Base-by-base conservation (phyloP, 495 filamentous ascomycete genomes). In the Staphylotrichum longicolle region DNA sequence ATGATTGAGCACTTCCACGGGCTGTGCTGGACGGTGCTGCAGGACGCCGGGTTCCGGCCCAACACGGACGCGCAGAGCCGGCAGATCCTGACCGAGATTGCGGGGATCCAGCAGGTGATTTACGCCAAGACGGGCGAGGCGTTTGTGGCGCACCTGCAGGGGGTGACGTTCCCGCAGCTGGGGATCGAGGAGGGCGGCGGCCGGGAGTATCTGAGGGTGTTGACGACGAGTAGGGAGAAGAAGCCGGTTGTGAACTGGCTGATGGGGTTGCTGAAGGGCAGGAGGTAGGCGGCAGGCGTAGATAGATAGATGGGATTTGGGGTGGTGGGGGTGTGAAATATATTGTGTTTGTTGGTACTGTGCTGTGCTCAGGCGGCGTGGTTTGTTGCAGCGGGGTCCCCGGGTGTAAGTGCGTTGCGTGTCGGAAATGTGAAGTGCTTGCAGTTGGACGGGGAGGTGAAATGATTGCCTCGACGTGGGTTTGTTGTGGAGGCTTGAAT, bases 1-100 rank as follows among this genome's bases (percentile, higher is more conserved):
- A 89, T 95, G 77, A 89, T 96, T 55, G 80, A 85, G 33, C 84
- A 88, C n/a, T 93, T 98, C 75, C 91, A 95, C 15, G 83, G 90
- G 0, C 77, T 93, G 37, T 91, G 89, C 70, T 98, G 94, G 93
- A 86, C 86, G 6, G 85, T 98, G 1, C 83, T 93, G 2, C 83
- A 82, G 11, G 86, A 88, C 10, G 77, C 85, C 4, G 83, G 83
- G 12, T 96, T 98, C 79, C 87, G 86, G 65, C 80, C 90, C 1
- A 71, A 63, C 12, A 85, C 85, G 64, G 95, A 99, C 71, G 89
- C 91, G 12, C 90, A 94, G 71, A 85, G 88, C 20, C 89, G 88
- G 67, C 85, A 90, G 64, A 89, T 96, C 4, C 79, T 97, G 30
- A 85, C 83, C 57, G 95, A 99, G 74, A 88, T 95, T 42, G 90